Percentiles rank a stretch among this genome's conserved stretches.
Evolutionary conservation across 805 yeast genomes (phyloP).

Genomic region (Wickerhamomyces silvicola): DNA sequence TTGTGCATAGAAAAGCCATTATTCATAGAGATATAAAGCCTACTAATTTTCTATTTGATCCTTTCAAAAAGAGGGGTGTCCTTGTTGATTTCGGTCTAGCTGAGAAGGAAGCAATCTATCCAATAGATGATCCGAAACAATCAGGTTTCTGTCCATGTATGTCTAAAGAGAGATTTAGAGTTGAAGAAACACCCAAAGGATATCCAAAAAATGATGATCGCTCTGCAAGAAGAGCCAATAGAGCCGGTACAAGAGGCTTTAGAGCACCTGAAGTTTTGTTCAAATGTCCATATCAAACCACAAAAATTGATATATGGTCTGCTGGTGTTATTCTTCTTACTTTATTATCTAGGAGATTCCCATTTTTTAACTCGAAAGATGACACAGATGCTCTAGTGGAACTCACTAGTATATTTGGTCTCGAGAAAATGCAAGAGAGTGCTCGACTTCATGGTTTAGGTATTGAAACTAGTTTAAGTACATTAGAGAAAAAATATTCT

Average conservation of each 20-base stretch:
- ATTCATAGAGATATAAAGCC: constrained; percentile 80
- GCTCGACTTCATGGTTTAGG: constrained; percentile 87
- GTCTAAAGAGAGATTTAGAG: constrained; percentile 23
- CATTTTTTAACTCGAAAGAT: constrained; percentile 90
- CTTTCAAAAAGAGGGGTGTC: constrained; percentile 45
- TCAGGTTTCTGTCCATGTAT: constrained; percentile 49
- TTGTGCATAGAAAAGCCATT: constrained; percentile 59
- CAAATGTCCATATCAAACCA: constrained; percentile 48
- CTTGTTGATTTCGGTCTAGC: constrained; percentile 79
- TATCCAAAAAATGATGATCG: constrained; percentile 84
- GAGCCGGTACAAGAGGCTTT: constrained; percentile 91
- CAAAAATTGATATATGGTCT: constrained; percentile 79
- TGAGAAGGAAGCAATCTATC: constrained; percentile 35
- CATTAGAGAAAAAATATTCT: constrained; percentile 28
- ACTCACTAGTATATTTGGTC: constrained; percentile 74
- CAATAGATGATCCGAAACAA: constrained; percentile 18
- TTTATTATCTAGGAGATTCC: constrained; percentile 72
- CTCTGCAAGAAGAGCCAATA: constrained; percentile 86
- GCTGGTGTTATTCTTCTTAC: constrained; percentile 76
- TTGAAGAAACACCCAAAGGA: constrained; percentile 40
- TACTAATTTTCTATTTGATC: constrained; percentile 57
- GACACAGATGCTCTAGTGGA: constrained; percentile 90
- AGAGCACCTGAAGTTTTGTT: constrained; percentile 72
- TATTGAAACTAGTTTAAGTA: constrained; percentile 58
- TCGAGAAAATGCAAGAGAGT: constrained; percentile 60